A percentile compares a stretch with the other conserved stretches of the same genome.
phyloP scores from a whole-genome alignment of 2,329 filamentous ascomycete genomes.

The Colletotrichum euphorbiae region DNA sequence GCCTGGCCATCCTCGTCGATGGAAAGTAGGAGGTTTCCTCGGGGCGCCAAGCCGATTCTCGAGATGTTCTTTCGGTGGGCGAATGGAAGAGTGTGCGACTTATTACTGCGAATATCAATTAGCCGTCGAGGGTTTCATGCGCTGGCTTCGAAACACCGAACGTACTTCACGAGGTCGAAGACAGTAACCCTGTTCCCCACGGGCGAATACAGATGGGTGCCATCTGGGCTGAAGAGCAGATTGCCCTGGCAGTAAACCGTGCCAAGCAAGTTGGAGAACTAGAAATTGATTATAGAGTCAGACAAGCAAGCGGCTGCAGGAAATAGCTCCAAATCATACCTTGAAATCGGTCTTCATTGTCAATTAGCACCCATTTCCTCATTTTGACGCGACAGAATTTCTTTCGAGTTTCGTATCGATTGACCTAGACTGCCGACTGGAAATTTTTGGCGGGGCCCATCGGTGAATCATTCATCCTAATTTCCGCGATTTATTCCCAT shows the following conservation, averaged over 20 bases:
- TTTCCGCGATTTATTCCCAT: not conserved
- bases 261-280: conserved; percentile 98
- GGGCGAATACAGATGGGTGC: conserved; percentile 93
- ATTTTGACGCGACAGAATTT: conserved; percentile 30
- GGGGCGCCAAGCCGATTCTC: conserved; percentile 87
- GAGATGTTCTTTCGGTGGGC: conserved; percentile 94
- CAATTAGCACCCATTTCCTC: conserved; percentile 52
- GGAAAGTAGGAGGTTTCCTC: conserved; percentile 91
- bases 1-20: conserved; percentile 95
- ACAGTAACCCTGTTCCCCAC: conserved; percentile 96
- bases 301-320: not conserved
- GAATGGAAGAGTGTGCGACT: conserved; percentile 88
- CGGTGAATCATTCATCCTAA: conserved; percentile 53
- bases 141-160: conserved; percentile 5
- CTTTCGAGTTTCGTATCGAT: conserved; percentile 50
- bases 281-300: conserved; percentile 23
- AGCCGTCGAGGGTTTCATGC: conserved; percentile 2
- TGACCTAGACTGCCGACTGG: conserved; percentile 40
- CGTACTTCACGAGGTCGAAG: conserved; percentile 95
- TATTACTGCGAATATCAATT: conserved; percentile 69
- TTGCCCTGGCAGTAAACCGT: conserved; percentile 99
- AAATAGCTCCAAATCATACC: conserved; percentile 61
- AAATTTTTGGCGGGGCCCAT: conserved; percentile 44
- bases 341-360: conserved; percentile 99
- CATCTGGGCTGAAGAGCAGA: conserved; percentile 95